Conservation (phyloP, 208 protist genomes). For the Acanthamoeba sp. region DNA sequence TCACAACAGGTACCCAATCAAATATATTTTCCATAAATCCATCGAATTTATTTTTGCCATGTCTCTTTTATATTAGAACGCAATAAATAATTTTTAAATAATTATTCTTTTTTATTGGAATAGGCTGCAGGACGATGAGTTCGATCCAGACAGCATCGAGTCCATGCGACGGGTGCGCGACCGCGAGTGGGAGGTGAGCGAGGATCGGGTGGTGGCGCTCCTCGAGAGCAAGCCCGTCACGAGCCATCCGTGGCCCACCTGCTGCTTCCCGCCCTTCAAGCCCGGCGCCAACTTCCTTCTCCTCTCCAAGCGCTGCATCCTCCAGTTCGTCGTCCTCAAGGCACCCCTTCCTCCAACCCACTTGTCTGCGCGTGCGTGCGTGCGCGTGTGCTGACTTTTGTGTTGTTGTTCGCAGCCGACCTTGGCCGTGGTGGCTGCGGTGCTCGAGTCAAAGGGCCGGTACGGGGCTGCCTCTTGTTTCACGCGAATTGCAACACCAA, state of each 20-base stretch:
- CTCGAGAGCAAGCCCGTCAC: slow-evolving; percentile 78
- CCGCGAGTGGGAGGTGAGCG: slow-evolving; percentile 87
- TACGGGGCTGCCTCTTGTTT: neutral
- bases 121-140: slow-evolving; percentile 18
- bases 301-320: slow-evolving; percentile 93
- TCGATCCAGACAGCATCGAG: slow-evolving; percentile 39
- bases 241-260: slow-evolving; percentile 89
- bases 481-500: no score
- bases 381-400: neutral
- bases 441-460: slow-evolving; percentile 4
- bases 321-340: slow-evolving; percentile 93
- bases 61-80: neutral
- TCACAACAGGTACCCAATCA: neutral
- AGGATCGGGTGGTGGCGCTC: slow-evolving; percentile 91
- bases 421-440: slow-evolving; percentile 30
- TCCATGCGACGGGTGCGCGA: slow-evolving; percentile 24
- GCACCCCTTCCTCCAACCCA: slow-evolving; percentile 88
- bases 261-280: slow-evolving; percentile 88
- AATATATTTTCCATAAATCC: no score
- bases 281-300: slow-evolving; percentile 87
- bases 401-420: neutral
- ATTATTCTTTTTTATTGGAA: neutral
- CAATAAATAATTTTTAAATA: neutral
- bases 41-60: neutral
- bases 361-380: slow-evolving; percentile 27